Evolutionary conservation across 352 stramenopile species (phyloP).

Genomic region (Globisporangium orthogonon): DNA sequence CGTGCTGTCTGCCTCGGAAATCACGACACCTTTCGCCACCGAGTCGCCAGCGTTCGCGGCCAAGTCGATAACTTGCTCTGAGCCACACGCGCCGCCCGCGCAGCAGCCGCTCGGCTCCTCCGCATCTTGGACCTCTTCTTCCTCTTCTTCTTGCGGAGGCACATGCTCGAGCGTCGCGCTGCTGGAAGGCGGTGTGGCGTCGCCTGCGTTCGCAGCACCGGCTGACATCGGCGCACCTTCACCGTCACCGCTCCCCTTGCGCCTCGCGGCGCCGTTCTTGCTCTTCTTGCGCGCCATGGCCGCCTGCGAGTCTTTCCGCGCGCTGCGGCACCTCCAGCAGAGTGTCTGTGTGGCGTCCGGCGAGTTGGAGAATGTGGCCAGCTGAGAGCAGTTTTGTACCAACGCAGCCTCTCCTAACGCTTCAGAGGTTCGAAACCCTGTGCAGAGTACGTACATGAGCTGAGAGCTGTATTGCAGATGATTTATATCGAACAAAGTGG

Average conservation of each 20-base stretch:
- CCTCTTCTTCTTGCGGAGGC: background rate
- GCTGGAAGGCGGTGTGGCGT: too few species aligned
- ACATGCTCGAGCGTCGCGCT: background rate
- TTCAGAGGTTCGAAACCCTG: background rate
- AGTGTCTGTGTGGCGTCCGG: background rate
- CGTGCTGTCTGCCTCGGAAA: too few species aligned
- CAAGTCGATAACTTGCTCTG: background rate
- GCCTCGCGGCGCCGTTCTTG: slow-evolving; percentile 2
- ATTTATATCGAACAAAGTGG: background rate
- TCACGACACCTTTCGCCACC: slow-evolving; percentile 3
- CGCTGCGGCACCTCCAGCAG: too few species aligned
- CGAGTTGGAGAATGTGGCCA: background rate
- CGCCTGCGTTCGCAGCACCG: background rate
- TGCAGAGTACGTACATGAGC: background rate
- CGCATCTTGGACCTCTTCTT: background rate
- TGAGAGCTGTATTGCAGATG: background rate
- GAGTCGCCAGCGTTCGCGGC: background rate
- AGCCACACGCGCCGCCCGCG: background rate
- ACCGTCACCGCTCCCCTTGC: background rate
- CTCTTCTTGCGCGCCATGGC: slow-evolving; percentile 13
- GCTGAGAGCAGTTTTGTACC: background rate
- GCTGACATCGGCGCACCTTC: background rate
- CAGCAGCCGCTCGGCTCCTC: background rate
- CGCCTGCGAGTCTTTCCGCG: background rate
- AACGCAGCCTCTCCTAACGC: background rate